phyloP scores from a whole-genome alignment of 2,329 filamentous ascomycete species.

The Rhynchosporium secalis region DNA sequence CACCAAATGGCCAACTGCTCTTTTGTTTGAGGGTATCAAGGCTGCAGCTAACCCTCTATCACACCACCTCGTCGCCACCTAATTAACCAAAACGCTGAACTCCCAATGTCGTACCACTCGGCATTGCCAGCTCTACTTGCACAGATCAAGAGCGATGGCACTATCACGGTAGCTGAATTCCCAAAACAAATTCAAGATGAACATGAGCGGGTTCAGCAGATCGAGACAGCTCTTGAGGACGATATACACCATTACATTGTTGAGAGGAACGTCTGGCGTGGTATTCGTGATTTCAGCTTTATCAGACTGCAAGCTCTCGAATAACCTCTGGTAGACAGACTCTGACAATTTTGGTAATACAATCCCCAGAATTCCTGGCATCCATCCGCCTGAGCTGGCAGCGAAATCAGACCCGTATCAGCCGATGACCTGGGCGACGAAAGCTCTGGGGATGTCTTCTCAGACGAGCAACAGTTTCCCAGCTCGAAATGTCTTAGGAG shows the following conservation, averaged over 20 bases:
- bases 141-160: background rate
- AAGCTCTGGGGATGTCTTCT: background rate
- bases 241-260: background rate
- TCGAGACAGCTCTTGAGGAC: background rate
- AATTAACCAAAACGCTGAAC: background rate
- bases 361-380: background rate
- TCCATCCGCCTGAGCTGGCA: background rate
- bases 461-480: too few relatives aligned
- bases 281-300: background rate
- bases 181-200: background rate
- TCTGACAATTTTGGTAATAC: background rate
- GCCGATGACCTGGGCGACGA: background rate
- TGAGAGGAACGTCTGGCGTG: background rate
- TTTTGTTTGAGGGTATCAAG: too few relatives aligned
- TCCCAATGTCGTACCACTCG: background rate
- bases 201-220: background rate
- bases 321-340: slow-evolving; percentile 1
- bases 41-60: background rate
- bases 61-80: background rate
- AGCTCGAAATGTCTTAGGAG: too few relatives aligned
- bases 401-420: background rate
- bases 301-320: background rate
- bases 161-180: background rate
- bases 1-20: too few relatives aligned
- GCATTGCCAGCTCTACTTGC: background rate